Evolutionary conservation across 2,329 filamentous ascomycete species (phyloP), one percentile per base, ranked within the genome.

Genomic region (Berkeleyomyces basicola): DNA sequence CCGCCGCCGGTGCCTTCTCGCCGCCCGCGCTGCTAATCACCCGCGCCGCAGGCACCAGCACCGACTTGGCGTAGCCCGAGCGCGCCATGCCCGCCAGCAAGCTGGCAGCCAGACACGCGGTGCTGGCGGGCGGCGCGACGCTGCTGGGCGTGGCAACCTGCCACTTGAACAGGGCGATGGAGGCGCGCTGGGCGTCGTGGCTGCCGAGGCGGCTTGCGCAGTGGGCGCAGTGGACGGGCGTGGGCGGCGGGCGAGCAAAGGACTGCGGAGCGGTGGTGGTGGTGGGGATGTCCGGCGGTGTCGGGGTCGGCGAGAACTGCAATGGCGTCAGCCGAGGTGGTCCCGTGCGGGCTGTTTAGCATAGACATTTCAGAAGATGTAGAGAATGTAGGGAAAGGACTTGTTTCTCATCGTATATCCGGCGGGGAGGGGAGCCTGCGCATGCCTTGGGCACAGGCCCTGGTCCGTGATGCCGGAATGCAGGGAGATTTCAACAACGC

Each of bases 91-190:
- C 80, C 7, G 80, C 76, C 23, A 79, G 69, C 36, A 84, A 72
- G 61, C 77, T 78, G 0, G 79, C 76, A 3, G 79, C 76, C 2
- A 83, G 73, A 64, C 80, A 83, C 59, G 82, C 76, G 0, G 74
- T 68, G 40, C 77, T 73, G 49, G 67, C 76, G 4, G 77, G 79
- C 3, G 65, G 66, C 33, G 62, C 61, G 46, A 66, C 64, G 36
- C 66, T 51, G 3, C 63, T 66, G 47, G 65, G 37, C 14, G 70
- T 73, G 64, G 73, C 68, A 44, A 82, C 70, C 66, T 78, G 75
- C 81, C 81, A 83, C 72, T 84, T 83, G 70, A 81, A 81, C 39
- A 84, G 68, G 0, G 76, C 77, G 44, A 79, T 71, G 1, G 79
- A 79, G 0, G 70, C 70, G 23, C 74, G 73, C 14, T 75, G 69